Percentiles rank a stretch among this genome's conserved stretches.
Evolutionary conservation across 2,329 filamentous ascomycete genomes (phyloP).

Genomic region (Exophiala viscosa): DNA sequence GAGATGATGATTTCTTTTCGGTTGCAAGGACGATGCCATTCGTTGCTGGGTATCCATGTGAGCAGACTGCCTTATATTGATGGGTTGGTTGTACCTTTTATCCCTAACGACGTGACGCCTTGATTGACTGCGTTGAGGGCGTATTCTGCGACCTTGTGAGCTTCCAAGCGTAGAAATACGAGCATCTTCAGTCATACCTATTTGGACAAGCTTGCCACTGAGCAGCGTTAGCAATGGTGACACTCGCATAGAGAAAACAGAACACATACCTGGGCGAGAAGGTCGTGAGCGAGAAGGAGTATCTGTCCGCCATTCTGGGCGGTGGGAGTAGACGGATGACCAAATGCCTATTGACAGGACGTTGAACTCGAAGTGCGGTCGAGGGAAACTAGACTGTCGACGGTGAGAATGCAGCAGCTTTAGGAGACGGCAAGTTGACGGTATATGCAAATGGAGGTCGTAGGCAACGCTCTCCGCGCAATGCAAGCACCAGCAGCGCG

Average conservation of each 20-base stretch:
- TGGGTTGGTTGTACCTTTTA: conserved; percentile 70
- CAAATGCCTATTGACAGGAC: not conserved
- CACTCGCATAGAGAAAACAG: conserved; percentile 15
- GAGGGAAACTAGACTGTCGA: not conserved
- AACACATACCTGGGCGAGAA: conserved; percentile 92
- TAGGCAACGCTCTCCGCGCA: conserved; percentile 1
- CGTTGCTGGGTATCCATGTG: conserved; percentile 61
- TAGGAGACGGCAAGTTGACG: not conserved
- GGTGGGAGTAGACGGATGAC: not conserved
- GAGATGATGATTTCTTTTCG: conserved; percentile 98
- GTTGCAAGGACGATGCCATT: conserved; percentile 98
- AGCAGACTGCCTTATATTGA: not conserved
- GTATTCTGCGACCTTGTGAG: conserved; percentile 67
- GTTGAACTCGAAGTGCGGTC: not conserved
- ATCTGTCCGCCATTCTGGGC: conserved; percentile 82
- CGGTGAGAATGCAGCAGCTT: not conserved
- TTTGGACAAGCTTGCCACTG: conserved; percentile 98
- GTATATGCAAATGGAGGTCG: not conserved
- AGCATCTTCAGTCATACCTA: conserved; percentile 58
- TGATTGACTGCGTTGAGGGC: conserved; percentile 98
- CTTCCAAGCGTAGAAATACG: conserved; percentile 2
- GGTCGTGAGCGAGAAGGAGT: conserved; percentile 98
- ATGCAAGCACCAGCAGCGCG: not conserved
- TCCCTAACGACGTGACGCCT: conserved; percentile 95
- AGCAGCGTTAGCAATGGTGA: conserved; percentile 44